Conservation (phyloP, 106 monocot species). For the Dendrobium huoshanense region DNA sequence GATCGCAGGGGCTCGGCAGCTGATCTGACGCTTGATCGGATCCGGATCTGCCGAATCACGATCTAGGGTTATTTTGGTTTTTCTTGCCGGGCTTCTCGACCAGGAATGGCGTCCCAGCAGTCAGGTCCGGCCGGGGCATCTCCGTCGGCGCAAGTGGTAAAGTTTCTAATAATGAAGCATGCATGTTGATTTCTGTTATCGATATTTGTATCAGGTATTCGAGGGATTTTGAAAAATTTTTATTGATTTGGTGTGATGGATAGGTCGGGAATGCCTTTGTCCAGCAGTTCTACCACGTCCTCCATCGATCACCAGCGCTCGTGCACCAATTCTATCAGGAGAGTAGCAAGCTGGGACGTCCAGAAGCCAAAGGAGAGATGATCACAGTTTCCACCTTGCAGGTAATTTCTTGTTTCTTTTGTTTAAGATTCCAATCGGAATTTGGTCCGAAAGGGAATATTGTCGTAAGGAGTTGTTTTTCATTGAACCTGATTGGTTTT, state of each 20-base stretch:
- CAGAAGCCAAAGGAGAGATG: constrained; percentile 33
- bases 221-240: neutral
- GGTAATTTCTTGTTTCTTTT: constrained; percentile 18
- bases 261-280: constrained; percentile 64
- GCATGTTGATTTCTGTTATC: neutral
- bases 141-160: constrained; percentile 14
- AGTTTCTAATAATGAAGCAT: neutral
- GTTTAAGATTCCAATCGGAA: neutral
- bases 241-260: neutral
- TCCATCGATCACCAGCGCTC: constrained; percentile 46
- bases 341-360: constrained; percentile 46
- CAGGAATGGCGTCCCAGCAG: constrained; percentile 12
- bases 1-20: neutral
- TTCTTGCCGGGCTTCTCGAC: too few species aligned
- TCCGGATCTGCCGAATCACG: neutral
- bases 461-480: neutral
- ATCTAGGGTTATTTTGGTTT: neutral
- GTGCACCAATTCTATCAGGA: constrained; percentile 57
- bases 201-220: neutral
- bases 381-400: constrained; percentile 36
- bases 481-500: constrained; percentile 6
- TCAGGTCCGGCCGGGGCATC: constrained; percentile 3
- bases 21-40: neutral
- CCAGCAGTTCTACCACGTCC: constrained; percentile 52
- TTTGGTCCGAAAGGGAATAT: neutral